Conservation (phyloP, 1,284 basidiomycete species). For the Trichosporon sp. region DNA sequence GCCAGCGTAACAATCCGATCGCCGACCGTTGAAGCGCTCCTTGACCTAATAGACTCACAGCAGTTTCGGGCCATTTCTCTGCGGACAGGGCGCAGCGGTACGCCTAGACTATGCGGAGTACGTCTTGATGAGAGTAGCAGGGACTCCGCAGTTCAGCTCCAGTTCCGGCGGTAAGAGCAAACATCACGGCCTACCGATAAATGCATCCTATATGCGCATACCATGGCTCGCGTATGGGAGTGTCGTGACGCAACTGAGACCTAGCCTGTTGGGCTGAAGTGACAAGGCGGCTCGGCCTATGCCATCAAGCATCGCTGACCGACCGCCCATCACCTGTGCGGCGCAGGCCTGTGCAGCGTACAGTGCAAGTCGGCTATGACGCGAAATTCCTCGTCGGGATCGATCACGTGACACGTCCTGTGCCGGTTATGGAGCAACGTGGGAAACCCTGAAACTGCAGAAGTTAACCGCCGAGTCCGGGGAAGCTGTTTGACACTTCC, state of each 20-base stretch:
- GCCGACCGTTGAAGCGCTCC: background rate
- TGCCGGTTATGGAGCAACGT: background rate
- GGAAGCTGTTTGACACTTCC: too few relatives aligned
- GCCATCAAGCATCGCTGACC: background rate
- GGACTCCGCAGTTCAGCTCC: too few relatives aligned
- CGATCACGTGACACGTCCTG: background rate
- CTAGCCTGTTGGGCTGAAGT: background rate
- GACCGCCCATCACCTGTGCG: background rate
- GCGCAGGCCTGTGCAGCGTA: background rate
- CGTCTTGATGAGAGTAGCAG: too few relatives aligned
- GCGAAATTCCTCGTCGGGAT: background rate
- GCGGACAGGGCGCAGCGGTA: too few relatives aligned
- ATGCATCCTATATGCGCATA: too few relatives aligned
- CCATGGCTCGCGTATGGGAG: too few relatives aligned
- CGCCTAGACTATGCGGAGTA: too few relatives aligned
- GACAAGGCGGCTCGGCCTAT: background rate
- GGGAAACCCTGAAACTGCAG: background rate
- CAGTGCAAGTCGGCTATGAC: background rate
- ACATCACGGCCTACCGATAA: too few relatives aligned
- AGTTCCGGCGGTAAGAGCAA: too few relatives aligned
- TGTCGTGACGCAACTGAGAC: too few relatives aligned
- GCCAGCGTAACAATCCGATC: background rate
- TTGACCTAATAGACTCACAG: background rate
- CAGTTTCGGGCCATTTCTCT: background rate
- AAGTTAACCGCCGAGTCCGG: too few relatives aligned